phyloP scores from a whole-genome alignment of 164 flowering plant species.

The Echeveria elegans region DNA sequence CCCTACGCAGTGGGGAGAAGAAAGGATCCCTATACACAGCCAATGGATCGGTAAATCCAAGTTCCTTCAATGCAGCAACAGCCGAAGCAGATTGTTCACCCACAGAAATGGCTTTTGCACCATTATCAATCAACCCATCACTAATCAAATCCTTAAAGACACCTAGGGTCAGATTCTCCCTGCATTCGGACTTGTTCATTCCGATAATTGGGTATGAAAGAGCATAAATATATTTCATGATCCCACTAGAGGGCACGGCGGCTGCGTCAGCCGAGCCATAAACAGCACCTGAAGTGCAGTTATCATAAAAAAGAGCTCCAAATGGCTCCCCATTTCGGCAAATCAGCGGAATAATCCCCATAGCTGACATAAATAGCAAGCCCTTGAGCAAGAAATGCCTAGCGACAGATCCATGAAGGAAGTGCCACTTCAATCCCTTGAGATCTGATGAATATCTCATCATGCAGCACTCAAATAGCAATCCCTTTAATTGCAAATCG shows the following conservation, averaged over 20 bases:
- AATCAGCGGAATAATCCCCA: constrained; percentile 37
- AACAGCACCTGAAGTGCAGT: constrained; percentile 15
- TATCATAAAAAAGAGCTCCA: constrained; percentile 15
- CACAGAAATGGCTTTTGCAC: constrained; percentile 53
- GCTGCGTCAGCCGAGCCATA: constrained; percentile 12
- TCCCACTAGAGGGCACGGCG: constrained; percentile 8
- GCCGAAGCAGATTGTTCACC: constrained; percentile 57
- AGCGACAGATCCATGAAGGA: constrained; percentile 44
- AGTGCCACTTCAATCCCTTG: constrained; percentile 32
- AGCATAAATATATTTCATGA: constrained; percentile 19
- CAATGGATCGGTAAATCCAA: constrained; percentile 39
- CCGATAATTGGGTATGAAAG: constrained; percentile 19
- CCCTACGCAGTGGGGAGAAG: constrained; percentile 34
- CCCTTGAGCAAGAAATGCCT: constrained; percentile 42
- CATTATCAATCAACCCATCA: constrained; percentile 35
- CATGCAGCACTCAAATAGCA: not conserved
- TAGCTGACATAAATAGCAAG: constrained; percentile 31
- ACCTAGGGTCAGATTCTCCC: constrained; percentile 28
- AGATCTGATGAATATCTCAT: constrained; percentile 26
- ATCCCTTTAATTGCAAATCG: not conserved
- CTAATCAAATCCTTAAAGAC: constrained; percentile 52
- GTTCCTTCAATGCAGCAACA: constrained; percentile 33
- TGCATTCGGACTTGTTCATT: constrained; percentile 13
- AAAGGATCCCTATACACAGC: constrained; percentile 31
- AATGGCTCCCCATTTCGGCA: constrained; percentile 19